These are phyloP conservation scores for Naematelia encephala DNA, from an alignment of 768 basidiomycete genomes.

Conservation along the genomic window DNA sequence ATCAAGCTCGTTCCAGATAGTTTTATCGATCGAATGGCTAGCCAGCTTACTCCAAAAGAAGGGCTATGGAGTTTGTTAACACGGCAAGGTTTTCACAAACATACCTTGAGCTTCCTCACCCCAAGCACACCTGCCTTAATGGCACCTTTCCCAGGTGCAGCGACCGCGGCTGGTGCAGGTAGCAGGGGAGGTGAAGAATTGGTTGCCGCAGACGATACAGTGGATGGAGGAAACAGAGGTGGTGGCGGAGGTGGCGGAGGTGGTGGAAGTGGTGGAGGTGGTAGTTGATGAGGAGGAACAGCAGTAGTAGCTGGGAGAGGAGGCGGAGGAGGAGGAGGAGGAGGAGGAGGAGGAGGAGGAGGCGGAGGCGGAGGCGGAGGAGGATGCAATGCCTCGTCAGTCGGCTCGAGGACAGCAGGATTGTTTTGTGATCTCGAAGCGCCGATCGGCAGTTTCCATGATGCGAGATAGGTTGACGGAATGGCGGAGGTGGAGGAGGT, in stretches of 20 bases:
- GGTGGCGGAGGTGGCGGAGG: conserved; percentile 39
- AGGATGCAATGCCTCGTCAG: no score
- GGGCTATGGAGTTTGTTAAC: conserved; percentile 54
- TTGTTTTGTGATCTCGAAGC: no score
- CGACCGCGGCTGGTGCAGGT: conserved; percentile 11
- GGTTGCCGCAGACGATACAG: background rate
- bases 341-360: conserved; percentile 12
- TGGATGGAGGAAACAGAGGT: conserved; percentile 9
- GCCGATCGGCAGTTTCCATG: no score
- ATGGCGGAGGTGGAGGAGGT: conserved; percentile 10
- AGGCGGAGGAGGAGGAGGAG: conserved; percentile 12
- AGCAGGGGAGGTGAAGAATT: background rate
- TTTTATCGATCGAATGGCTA: conserved; percentile 53
- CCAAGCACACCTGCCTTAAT: background rate
- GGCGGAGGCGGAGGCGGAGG: conserved; percentile 3
- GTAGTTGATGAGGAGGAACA: conserved; percentile 21
- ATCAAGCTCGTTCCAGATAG: conserved; percentile 61
- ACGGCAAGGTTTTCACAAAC: background rate
- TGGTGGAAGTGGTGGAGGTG: conserved; percentile 38
- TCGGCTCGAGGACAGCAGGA: no score
- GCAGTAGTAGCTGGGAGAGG: conserved; percentile 12
- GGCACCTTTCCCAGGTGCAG: conserved; percentile 1
- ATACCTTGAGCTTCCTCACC: background rate
- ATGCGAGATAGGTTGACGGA: no score
- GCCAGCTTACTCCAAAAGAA: conserved; percentile 88